Base-by-base conservation (phyloP, 1,139 yeast species). In the Candida sanyaensis region DNA sequence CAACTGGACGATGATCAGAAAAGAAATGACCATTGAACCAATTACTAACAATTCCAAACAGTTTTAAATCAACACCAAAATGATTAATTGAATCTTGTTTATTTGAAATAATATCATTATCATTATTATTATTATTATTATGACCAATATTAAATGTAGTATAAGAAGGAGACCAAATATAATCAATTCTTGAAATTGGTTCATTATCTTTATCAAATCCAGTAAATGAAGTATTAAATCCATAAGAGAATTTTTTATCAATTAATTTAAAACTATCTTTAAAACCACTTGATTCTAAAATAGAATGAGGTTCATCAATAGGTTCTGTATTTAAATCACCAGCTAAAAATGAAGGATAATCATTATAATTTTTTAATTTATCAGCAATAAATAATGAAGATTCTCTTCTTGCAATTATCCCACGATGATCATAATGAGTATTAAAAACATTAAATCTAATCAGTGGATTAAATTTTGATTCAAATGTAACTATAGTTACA, bases 291-390 rank as follows among this genome's bases (percentile, higher is more conserved):
- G 62, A 53, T 2, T 68, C 59, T 34, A 81, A 62, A 3, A 74
- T 65, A 41, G 66, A 62, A 55, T 79, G 78, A 0, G 83, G 81
- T 42, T 71, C 77, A 52, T 79, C 83, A 1, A 63, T 60, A 3
- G 83, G 83, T 50, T 77, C 75, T 12, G 84, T 77, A 55, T 81
- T 81, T 62, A 81, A 77, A 60, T 81, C 86, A 6, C 83, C 83
- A 48, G 68, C 72, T 52, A 65, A 57, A 56, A 74, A 68, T 21
- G 77, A 69, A 3, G 80, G 77, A 57, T 71, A 71, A 6, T 56
- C 56, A 50, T 75, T 75, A 50, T 68, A 64, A 37, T 68, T 64
- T 38, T 65, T 60, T 64, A 77, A 72, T 49, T 68, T 70, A 28
- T 69, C 63, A 12, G 73, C 67, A 41, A 81, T 78, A 46, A 81